Base-by-base conservation (phyloP, 164 flowering plant genomes). In the Saururus chinensis region DNA sequence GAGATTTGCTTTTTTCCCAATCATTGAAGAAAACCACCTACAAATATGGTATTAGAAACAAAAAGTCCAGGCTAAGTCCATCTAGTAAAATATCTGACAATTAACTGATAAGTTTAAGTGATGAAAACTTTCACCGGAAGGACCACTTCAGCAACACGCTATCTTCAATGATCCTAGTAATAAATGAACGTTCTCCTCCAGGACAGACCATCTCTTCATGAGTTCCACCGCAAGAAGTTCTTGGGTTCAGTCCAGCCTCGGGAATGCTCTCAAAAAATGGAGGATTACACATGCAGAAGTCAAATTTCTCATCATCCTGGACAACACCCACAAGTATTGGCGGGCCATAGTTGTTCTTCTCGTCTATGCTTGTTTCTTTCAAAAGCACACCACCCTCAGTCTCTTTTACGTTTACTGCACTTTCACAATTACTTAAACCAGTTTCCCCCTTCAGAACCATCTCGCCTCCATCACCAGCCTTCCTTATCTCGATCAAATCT, bases 241-340 rank as follows among this genome's bases (percentile, higher is more conserved):
- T 90, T 24, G 97, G 99, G 67, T 93, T 93, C n/a, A 80, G 64
- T 59, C 97, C 95, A 13, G 95, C 96, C 77, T 86, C 87, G 57
- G 77, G 86, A 70, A 93, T 85, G 69, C 75, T 77, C 70, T 84
- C 89, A 71, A 93, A 93, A 78, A 93, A 93, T 40, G 99, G 99
- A 69, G 99, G 99, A 74, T 93, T 93, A 61, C 96, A 93, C 97
- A 93, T 90, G 75, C 99, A 93, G 68, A 93, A 93, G 68, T 93
- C 97, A 77, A 87, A 90, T 40, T 58, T 74, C 72, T 93, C 97
- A 62, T 76, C 88, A 66, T 85, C 86, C 75, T 68, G 81, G 35
- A 88, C 82, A 19, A 87, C 87, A 35, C 87, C 89, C 56, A 81
- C 42, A 66, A 93, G 92, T 55, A 93, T 57, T 58, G 82, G 79